Evolutionary conservation across 805 yeast species (phyloP).

Genomic region (Candida krabiensis): DNA sequence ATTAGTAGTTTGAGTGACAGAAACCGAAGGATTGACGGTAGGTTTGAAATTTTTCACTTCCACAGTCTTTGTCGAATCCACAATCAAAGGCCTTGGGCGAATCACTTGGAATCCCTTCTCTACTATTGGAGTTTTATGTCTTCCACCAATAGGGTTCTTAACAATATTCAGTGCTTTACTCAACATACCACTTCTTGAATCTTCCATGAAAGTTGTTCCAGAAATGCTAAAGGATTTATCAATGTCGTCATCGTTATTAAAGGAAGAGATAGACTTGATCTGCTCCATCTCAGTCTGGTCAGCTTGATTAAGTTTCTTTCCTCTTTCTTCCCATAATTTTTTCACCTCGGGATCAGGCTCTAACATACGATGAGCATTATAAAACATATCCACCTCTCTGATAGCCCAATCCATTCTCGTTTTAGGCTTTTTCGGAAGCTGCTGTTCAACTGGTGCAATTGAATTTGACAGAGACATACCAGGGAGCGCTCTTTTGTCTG

Average conservation of each 20-base stretch:
- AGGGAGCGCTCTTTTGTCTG: constrained; percentile 27
- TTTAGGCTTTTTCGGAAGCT: constrained; percentile 11
- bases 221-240: too few species aligned
- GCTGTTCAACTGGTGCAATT: constrained; percentile 2
- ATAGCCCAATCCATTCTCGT: constrained; percentile 48
- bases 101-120: constrained; percentile 34
- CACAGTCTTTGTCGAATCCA: not conserved
- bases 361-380: constrained; percentile 38
- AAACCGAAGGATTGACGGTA: not conserved
- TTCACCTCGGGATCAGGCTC: constrained; percentile 53
- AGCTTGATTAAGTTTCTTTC: constrained; percentile 25
- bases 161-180: not conserved
- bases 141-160: too few species aligned
- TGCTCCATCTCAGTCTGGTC: constrained; percentile 13
- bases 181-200: too few species aligned
- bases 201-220: too few species aligned
- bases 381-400: constrained; percentile 60
- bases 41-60: not conserved
- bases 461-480: constrained; percentile 15
- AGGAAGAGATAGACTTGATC: too few species aligned
- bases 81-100: constrained; percentile 25
- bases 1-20: not conserved
- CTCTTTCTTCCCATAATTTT: constrained; percentile 52
- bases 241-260: too few species aligned
- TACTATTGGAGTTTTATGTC: too few species aligned